These are phyloP conservation scores for Cladosporium sp. DNA, from an alignment of 2,329 filamentous ascomycete species.

Conservation along the genomic window DNA sequence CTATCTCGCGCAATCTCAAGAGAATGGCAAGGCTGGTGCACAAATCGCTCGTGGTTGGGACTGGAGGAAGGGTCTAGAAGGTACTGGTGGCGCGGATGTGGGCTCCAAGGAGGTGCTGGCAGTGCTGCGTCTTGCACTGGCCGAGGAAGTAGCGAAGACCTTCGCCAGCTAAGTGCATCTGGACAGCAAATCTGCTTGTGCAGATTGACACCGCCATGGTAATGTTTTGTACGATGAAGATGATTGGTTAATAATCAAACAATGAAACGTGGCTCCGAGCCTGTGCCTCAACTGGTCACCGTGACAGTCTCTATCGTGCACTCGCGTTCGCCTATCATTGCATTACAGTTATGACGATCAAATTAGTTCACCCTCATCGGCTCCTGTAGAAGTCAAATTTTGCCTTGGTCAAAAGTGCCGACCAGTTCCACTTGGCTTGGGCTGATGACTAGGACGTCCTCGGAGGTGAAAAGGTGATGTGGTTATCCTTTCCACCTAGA, in stretches of 20 bases:
- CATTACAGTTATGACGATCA: no score
- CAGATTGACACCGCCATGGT: background rate
- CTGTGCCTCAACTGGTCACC: no score
- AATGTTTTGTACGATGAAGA: background rate
- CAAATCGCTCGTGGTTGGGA: conserved; percentile 56
- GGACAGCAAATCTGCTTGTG: background rate
- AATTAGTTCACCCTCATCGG: no score
- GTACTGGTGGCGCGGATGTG: conserved; percentile 52
- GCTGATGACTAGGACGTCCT: no score
- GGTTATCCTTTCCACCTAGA: no score
- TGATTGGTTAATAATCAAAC: no score
- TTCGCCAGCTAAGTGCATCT: conserved; percentile 42
- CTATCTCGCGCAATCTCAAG: conserved; percentile 25
- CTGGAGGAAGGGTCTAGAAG: conserved; percentile 53
- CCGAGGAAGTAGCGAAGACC: conserved; percentile 66
- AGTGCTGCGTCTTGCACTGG: conserved; percentile 67
- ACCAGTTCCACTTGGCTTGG: background rate
- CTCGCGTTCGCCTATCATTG: no score
- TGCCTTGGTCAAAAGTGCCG: background rate
- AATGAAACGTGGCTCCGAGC: background rate
- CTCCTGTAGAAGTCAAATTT: background rate
- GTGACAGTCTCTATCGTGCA: no score
- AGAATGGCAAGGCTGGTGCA: conserved; percentile 21
- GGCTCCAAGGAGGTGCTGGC: conserved; percentile 66
- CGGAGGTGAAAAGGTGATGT: no score